Evolutionary conservation across 1,284 basidiomycete genomes (phyloP).

Genomic region (Ustilago trichophora): DNA sequence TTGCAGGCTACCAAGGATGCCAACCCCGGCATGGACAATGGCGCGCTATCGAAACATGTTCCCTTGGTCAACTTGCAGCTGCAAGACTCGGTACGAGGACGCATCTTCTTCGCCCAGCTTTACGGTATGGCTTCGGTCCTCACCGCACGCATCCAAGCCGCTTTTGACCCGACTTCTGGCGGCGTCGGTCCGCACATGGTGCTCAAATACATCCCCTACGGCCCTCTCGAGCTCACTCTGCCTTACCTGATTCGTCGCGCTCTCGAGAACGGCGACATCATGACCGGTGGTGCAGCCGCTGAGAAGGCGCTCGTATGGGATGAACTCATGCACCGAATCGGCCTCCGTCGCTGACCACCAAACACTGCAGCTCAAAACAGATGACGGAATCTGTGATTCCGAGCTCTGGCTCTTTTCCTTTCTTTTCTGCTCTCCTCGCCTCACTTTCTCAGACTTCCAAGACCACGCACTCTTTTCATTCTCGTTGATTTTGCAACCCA

Average conservation of each 20-base stretch:
- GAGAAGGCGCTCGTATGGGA: slow-evolving; percentile 44
- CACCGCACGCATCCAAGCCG: slow-evolving; percentile 74
- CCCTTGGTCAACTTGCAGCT: slow-evolving; percentile 63
- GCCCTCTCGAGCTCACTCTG: slow-evolving; percentile 70
- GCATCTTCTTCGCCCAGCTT: slow-evolving; percentile 81
- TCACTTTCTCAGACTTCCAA: no score
- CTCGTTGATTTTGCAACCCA: neutral
- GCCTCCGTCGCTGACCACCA: slow-evolving; percentile 25
- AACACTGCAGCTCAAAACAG: no score
- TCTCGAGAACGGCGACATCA: slow-evolving; percentile 79
- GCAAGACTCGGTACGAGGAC: slow-evolving; percentile 73
- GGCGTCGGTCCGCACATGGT: slow-evolving; percentile 69
- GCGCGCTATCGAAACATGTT: slow-evolving; percentile 14
- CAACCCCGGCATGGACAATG: slow-evolving; percentile 1
- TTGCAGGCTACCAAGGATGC: slow-evolving; percentile 26
- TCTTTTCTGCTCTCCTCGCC: no score
- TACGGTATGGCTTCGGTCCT: slow-evolving; percentile 81
- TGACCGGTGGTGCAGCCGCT: slow-evolving; percentile 71
- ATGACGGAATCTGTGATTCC: neutral
- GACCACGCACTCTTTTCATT: neutral
- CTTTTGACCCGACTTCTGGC: slow-evolving; percentile 75
- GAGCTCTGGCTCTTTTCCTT: neutral
- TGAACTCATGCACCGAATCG: slow-evolving; percentile 40
- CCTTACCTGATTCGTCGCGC: slow-evolving; percentile 79
- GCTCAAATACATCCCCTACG: slow-evolving; percentile 62